Percentiles rank a stretch among this genome's conserved stretches.
phyloP scores from a whole-genome alignment of 192 early-diverging fungal genomes.

The Rhizoclosmatium globosum region DNA sequence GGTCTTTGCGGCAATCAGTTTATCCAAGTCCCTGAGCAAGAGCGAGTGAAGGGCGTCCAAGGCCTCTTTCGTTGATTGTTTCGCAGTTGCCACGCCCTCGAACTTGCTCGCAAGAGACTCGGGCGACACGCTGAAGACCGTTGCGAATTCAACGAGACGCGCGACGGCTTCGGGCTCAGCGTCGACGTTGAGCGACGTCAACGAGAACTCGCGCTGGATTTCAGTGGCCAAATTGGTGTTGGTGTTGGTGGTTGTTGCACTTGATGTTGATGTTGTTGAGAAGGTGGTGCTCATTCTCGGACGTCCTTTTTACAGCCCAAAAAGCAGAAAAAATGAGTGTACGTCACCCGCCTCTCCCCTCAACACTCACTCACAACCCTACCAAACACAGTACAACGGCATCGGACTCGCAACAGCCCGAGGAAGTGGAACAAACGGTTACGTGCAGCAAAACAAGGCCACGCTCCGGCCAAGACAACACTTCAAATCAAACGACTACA shows the following conservation, averaged over 20 bases:
- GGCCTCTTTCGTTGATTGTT: background rate
- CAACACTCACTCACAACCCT: too few relatives aligned
- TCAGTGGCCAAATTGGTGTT: too few relatives aligned
- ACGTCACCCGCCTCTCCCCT: too few relatives aligned
- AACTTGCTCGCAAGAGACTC: background rate
- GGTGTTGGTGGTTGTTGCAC: too few relatives aligned
- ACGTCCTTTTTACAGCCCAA: too few relatives aligned
- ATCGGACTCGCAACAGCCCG: conserved; percentile 58
- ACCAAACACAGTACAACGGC: conserved; percentile 44
- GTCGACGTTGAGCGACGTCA: background rate
- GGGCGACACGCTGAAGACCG: background rate
- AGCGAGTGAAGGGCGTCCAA: background rate
- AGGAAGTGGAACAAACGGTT: conserved; percentile 91
- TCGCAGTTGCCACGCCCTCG: conserved; percentile 3
- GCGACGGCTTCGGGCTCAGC: background rate
- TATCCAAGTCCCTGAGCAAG: too few relatives aligned
- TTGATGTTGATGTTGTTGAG: too few relatives aligned
- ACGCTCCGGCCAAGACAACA: conserved; percentile 59
- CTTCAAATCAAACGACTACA: conserved; percentile 23
- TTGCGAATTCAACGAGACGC: background rate
- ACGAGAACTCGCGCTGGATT: background rate
- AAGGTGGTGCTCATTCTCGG: too few relatives aligned
- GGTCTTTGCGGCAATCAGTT: too few relatives aligned
- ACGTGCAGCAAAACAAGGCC: conserved; percentile 91
- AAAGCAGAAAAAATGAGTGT: too few relatives aligned